A percentile compares a stretch with the other conserved stretches of the same genome.
Evolutionary conservation across 352 stramenopile species (phyloP).

Genomic region (Phytophthora pisi): DNA sequence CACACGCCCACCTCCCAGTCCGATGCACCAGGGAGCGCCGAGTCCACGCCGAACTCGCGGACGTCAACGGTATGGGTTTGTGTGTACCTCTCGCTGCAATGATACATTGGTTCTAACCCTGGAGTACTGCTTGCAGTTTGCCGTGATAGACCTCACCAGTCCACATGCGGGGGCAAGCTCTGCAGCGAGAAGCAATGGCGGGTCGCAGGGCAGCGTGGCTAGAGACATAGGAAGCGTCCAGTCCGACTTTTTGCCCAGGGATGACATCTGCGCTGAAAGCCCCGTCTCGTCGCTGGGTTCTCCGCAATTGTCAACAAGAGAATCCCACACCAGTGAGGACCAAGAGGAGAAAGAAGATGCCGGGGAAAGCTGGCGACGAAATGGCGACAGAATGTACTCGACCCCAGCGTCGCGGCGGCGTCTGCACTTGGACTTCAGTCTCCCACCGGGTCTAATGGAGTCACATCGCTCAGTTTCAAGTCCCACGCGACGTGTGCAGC

Average conservation of each 20-base stretch:
- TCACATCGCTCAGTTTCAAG: slow-evolving; percentile 18
- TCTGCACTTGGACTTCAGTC: slow-evolving; percentile 48
- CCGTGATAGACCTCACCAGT: slow-evolving; percentile 72
- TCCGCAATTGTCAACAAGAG: slow-evolving; percentile 9
- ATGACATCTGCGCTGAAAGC: slow-evolving; percentile 68
- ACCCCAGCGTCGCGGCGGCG: slow-evolving; percentile 22
- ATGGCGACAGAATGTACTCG: slow-evolving; percentile 11
- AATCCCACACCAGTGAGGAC: slow-evolving; percentile 16
- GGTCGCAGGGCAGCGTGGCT: slow-evolving; percentile 9
- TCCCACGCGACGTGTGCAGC: slow-evolving; percentile 12
- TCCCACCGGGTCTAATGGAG: slow-evolving; percentile 18
- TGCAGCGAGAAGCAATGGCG: slow-evolving; percentile 9
- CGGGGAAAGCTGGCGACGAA: slow-evolving; percentile 14
- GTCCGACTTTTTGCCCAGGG: slow-evolving; percentile 14
- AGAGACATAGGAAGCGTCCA: slow-evolving; percentile 10
- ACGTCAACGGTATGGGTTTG: slow-evolving; percentile 24
- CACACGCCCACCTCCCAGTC: slow-evolving; percentile 7
- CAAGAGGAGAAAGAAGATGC: slow-evolving; percentile 34
- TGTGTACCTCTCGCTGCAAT: neutral
- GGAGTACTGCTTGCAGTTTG: slow-evolving; percentile 17
- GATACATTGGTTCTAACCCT: slow-evolving; percentile 10
- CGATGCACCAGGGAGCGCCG: slow-evolving; percentile 6
- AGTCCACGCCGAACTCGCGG: slow-evolving; percentile 20
- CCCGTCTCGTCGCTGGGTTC: slow-evolving; percentile 41
- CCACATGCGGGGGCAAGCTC: slow-evolving; percentile 17